Percentiles rank a stretch among this genome's conserved stretches.
phyloP scores from a whole-genome alignment of 345 rosid genomes.

The Zanthoxylum bungeanum region DNA sequence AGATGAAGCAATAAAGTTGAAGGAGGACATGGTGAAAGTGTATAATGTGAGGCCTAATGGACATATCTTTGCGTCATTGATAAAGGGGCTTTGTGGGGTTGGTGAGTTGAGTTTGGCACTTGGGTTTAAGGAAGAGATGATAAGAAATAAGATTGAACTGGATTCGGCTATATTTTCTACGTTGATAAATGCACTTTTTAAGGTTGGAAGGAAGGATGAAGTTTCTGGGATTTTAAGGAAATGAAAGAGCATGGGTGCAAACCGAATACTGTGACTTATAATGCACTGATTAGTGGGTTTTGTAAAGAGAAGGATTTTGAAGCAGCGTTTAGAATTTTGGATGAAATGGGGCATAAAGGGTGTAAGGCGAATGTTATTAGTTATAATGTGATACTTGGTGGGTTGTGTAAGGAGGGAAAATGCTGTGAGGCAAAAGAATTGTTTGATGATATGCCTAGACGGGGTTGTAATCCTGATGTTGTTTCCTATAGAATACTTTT shows the following conservation, averaged over 20 bases:
- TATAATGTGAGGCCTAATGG: slow-evolving; percentile 40
- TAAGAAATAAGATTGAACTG: slow-evolving; percentile 31
- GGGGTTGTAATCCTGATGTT: slow-evolving; percentile 65
- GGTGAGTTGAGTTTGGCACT: slow-evolving; percentile 53
- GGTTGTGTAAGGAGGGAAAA: slow-evolving; percentile 53
- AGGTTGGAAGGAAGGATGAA: slow-evolving; percentile 53
- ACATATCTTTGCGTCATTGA: slow-evolving; percentile 44
- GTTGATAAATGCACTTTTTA: slow-evolving; percentile 47
- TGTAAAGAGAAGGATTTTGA: slow-evolving; percentile 52
- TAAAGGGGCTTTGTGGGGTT: slow-evolving; percentile 45
- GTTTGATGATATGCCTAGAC: slow-evolving; percentile 80
- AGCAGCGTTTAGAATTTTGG: slow-evolving; percentile 49
- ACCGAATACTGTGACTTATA: slow-evolving; percentile 58
- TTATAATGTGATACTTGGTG: slow-evolving; percentile 57
- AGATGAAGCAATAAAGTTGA: slow-evolving; percentile 67
- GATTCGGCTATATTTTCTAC: slow-evolving; percentile 58
- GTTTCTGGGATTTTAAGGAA: slow-evolving; percentile 45
- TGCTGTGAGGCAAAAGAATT: slow-evolving; percentile 60
- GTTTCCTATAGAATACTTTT: slow-evolving; percentile 75
- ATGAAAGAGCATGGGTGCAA: slow-evolving; percentile 55
- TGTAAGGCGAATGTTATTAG: slow-evolving; percentile 63
- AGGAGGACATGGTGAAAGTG: slow-evolving; percentile 48
- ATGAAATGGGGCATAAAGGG: slow-evolving; percentile 53
- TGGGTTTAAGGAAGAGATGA: slow-evolving; percentile 67
- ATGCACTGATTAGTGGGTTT: slow-evolving; percentile 53